These are phyloP conservation scores for Scytalidium lignicola DNA, from an alignment of 2,329 filamentous ascomycete genomes.

Conservation along the genomic window DNA sequence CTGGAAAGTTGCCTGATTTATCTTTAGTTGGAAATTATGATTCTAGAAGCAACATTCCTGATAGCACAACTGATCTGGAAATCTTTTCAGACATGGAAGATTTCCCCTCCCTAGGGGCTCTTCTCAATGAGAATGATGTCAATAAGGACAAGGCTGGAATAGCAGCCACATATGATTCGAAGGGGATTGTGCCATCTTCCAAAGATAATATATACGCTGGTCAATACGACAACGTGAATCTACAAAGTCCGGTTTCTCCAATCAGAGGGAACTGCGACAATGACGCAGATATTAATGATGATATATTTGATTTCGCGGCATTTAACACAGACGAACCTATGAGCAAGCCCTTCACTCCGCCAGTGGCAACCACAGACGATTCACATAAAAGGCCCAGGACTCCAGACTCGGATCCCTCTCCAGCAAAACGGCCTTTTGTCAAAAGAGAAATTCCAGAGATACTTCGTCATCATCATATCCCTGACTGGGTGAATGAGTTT, in stretches of 20 bases:
- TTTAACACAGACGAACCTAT: slow-evolving; percentile 7
- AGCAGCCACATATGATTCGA: neutral
- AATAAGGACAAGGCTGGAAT: neutral
- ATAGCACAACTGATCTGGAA: slow-evolving; percentile 5
- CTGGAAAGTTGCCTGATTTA: slow-evolving; percentile 15
- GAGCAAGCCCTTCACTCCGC: neutral
- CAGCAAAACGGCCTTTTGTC: slow-evolving; percentile 1
- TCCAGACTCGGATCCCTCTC: neutral
- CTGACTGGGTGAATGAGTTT: slow-evolving; percentile 28
- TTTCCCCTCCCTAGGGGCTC: slow-evolving; percentile 31
- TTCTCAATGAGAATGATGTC: slow-evolving; percentile 16
- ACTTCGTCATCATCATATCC: slow-evolving; percentile 10
- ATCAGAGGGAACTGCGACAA: slow-evolving; percentile 6
- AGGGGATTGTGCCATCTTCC: neutral
- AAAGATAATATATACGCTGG: neutral
- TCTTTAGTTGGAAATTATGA: slow-evolving; percentile 12
- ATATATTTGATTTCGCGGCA: slow-evolving; percentile 19
- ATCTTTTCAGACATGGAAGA: slow-evolving; percentile 30
- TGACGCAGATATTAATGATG: slow-evolving; percentile 18
- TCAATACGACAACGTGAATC: slow-evolving; percentile 8
- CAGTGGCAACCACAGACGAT: neutral
- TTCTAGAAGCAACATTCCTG: slow-evolving; percentile 3
- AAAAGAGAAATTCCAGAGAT: neutral
- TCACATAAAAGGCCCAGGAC: neutral
- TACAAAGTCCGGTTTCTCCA: slow-evolving; percentile 3